Conservation (phyloP, 768 basidiomycete species). For the Paxillus ammoniavirescens region DNA sequence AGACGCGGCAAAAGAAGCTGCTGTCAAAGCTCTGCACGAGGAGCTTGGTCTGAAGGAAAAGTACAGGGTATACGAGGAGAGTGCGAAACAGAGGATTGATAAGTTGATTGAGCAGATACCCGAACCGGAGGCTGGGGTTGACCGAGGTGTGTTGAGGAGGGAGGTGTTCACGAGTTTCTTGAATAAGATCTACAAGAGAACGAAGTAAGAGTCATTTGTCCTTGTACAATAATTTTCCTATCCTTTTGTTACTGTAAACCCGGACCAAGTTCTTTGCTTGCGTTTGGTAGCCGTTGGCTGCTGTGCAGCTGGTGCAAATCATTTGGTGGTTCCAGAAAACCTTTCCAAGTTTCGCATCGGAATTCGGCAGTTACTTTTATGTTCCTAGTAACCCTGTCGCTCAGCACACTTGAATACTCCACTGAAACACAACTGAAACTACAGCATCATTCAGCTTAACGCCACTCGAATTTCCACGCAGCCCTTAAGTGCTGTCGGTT, state of each 20-base stretch:
- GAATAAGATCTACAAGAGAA: constrained; percentile 77
- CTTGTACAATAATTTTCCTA: background rate
- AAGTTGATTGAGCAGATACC: constrained; percentile 71
- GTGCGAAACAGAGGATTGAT: constrained; percentile 63
- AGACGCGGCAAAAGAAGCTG: constrained; percentile 44
- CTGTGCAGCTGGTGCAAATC: too few relatives aligned
- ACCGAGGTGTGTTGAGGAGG: constrained; percentile 47
- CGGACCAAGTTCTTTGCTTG: background rate
- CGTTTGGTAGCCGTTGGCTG: background rate
- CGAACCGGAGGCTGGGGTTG: constrained; percentile 43
- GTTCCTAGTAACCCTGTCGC: too few relatives aligned
- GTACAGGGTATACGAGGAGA: constrained; percentile 81
- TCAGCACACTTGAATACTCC: too few relatives aligned
- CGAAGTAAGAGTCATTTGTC: constrained; percentile 38
- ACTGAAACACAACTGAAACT: too few relatives aligned
- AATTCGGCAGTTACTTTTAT: too few relatives aligned
- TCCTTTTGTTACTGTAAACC: too few relatives aligned
- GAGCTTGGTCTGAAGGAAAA: constrained; percentile 59
- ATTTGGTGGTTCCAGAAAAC: background rate
- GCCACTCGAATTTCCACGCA: too few relatives aligned
- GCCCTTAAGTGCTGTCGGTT: too few relatives aligned
- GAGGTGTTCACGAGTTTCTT: constrained; percentile 86
- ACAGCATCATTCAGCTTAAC: too few relatives aligned
- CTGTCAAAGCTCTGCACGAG: constrained; percentile 71
- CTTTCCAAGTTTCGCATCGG: too few relatives aligned